Evolutionary conservation across 345 rosid genomes (phyloP).

Genomic region (Angophora floribunda): DNA sequence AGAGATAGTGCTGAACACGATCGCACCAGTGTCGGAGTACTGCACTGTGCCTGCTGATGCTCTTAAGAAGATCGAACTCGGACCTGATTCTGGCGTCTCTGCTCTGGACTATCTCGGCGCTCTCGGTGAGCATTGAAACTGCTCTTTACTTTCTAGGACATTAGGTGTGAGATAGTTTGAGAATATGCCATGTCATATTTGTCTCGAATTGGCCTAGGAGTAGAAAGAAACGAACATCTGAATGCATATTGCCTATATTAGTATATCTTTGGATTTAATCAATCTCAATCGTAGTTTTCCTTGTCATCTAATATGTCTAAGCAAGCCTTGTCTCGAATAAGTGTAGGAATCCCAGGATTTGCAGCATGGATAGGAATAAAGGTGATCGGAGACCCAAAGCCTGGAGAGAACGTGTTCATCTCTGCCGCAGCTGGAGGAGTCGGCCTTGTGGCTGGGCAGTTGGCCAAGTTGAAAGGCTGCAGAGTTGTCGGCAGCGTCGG

Average conservation of each 20-base stretch:
- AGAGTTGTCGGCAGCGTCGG: conserved; percentile 31
- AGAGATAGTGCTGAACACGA: conserved; percentile 3
- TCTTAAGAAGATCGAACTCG: conserved; percentile 6
- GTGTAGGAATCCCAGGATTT: conserved; percentile 24
- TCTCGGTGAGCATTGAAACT: conserved; percentile 2
- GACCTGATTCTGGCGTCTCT: not conserved
- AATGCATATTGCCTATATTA: not conserved
- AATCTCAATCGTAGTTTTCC: not conserved
- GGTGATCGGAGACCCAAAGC: conserved; percentile 15
- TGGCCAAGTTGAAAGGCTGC: conserved; percentile 33
- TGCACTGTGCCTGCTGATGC: conserved; percentile 3
- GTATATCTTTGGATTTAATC: not conserved
- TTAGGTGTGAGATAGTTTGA: not conserved
- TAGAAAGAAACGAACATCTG: not conserved
- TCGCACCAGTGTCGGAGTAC: conserved; percentile 9
- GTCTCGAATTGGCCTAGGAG: not conserved
- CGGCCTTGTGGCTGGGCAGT: conserved; percentile 27
- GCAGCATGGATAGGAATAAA: conserved; percentile 34
- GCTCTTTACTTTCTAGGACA: not conserved
- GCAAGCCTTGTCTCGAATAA: not conserved
- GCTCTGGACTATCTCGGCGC: conserved; percentile 16
- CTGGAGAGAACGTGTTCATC: conserved; percentile 20
- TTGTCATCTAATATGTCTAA: not conserved
- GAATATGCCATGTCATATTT: not conserved
- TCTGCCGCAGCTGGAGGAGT: conserved; percentile 43